These are phyloP conservation scores for Kwoniella shivajii DNA, from an alignment of 1,284 basidiomycete genomes.

Conservation along the genomic window DNA sequence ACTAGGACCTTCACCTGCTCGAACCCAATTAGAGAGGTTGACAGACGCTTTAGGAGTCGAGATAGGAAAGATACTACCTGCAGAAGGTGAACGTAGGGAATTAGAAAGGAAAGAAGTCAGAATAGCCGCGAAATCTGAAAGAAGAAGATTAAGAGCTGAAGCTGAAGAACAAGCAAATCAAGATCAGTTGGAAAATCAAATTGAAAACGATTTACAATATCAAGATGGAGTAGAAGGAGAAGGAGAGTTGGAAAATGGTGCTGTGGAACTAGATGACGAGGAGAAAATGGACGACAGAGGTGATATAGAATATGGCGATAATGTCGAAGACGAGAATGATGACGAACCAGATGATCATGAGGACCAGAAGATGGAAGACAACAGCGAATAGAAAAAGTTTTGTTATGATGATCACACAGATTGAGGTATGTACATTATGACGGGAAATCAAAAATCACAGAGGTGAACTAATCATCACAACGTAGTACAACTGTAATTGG, in stretches of 20 bases:
- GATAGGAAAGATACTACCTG: conserved; percentile 38
- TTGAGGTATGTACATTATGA: too few species aligned
- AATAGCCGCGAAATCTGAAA: conserved; percentile 26
- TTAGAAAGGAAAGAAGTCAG: conserved; percentile 30
- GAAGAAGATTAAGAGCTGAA: conserved; percentile 29
- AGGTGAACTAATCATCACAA: too few species aligned
- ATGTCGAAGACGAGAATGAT: conserved; percentile 33
- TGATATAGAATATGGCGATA: conserved; percentile 43
- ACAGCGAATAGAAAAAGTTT: conserved; percentile 16
- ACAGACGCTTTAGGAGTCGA: conserved; percentile 52
- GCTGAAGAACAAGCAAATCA: conserved; percentile 28
- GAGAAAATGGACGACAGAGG: conserved; percentile 32
- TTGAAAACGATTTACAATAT: conserved; percentile 18
- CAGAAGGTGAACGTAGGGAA: conserved; percentile 42
- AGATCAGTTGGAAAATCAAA: conserved; percentile 24
- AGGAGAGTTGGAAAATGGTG: conserved; percentile 31
- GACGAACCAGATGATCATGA: conserved; percentile 48
- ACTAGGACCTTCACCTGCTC: conserved; percentile 33
- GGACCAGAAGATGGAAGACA: conserved; percentile 24
- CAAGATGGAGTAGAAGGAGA: conserved; percentile 19
- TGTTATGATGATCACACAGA: neutral
- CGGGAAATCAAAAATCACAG: too few species aligned
- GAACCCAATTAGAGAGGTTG: conserved; percentile 51
- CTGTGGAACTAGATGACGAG: conserved; percentile 27
- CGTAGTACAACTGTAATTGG: too few species aligned